A percentile compares a stretch with the other conserved stretches of the same genome.
phyloP scores from a whole-genome alignment of 495 filamentous ascomycete genomes.

The Aspergillus heteromorphus region DNA sequence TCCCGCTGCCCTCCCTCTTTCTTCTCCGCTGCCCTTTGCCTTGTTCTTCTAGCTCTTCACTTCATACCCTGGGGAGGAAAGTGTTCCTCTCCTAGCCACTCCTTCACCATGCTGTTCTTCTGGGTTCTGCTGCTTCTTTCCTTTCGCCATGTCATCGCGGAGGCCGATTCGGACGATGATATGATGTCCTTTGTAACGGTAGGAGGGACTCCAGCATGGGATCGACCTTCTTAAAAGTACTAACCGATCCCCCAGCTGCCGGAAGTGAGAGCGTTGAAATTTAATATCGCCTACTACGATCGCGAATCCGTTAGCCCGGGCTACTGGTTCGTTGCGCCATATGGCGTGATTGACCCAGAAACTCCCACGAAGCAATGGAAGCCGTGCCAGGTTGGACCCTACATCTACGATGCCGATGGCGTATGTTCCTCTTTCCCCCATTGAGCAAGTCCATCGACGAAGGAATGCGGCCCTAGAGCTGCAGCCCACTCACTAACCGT shows the following conservation, averaged over 20 bases:
- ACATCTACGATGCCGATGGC: conserved; percentile 40
- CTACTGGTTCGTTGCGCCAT: conserved; percentile 43
- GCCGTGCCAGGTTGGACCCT: conserved; percentile 39
- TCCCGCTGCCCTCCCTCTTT: conserved; percentile 6
- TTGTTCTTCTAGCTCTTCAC: conserved; percentile 1
- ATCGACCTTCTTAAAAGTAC: background rate
- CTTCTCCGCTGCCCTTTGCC: conserved; percentile 4
- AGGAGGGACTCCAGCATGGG: background rate
- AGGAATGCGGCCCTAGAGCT: background rate
- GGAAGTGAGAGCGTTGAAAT: conserved; percentile 21
- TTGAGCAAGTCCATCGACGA: background rate
- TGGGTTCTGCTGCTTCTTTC: conserved; percentile 24
- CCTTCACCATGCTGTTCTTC: conserved; percentile 28
- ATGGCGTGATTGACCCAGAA: conserved; percentile 30
- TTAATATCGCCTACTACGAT: conserved; percentile 20
- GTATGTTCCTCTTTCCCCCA: conserved; percentile 15
- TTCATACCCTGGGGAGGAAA: conserved; percentile 9
- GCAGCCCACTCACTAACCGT: background rate
- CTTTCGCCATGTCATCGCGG: conserved; percentile 22
- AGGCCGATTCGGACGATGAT: conserved; percentile 30
- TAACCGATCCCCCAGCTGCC: conserved; percentile 20
- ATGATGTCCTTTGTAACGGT: conserved; percentile 40
- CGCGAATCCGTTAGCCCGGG: conserved; percentile 23
- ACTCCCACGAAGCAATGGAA: conserved; percentile 24
- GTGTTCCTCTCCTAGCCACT: conserved; percentile 27